Evolutionary conservation across 140 eudicot species (phyloP), one percentile per base, ranked within the genome.

Genomic region (Bidens hawaiensis): DNA sequence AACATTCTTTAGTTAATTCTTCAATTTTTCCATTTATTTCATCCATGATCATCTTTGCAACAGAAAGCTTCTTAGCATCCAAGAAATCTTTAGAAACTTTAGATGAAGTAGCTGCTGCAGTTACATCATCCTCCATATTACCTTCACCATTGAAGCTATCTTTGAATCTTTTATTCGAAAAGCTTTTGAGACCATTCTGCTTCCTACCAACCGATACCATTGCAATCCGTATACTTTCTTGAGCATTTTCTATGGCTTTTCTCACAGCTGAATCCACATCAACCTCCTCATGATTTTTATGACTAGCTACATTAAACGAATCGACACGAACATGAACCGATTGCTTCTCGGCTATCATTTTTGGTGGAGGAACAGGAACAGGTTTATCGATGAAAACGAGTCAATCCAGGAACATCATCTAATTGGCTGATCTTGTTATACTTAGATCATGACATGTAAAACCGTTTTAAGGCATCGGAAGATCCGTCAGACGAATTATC

Each of bases 251-350:
- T 70, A 93, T 80, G 56, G 96, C 99, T 67, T 80, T 74, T 73
- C 62, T 85, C 68, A 93, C 97, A 47, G 75, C 80, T 56, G 95
- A 88, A 75, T 88, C 85, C 49, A 69, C 85, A 78, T 88, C 96
- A 49, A 78, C 89, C 33, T 78, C 93, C 53, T 73, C 89, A 54
- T 66, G 48, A 15, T 40, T 64, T 49, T 33, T 68, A 24, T 6
- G 59, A 54, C 52, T 70, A 46, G 12, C 55, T 50, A 28, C 31
- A 34, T 68, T 55, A 3, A 65, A 38, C 18, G 69, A 56, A 33
- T 33, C 10, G 7, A 33, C 41, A 33, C 9, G 7, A 33, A 33
- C 41, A 33, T 12, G 67, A 69, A 45, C 60, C 6, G 38, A 45
- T 65, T 75, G 40, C 33, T 40, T 61, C 15, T 78, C 78, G 48